Percentiles rank a stretch among this genome's conserved stretches.
phyloP scores from a whole-genome alignment of 2,329 filamentous ascomycete genomes.

The Delphinella strobiligena region DNA sequence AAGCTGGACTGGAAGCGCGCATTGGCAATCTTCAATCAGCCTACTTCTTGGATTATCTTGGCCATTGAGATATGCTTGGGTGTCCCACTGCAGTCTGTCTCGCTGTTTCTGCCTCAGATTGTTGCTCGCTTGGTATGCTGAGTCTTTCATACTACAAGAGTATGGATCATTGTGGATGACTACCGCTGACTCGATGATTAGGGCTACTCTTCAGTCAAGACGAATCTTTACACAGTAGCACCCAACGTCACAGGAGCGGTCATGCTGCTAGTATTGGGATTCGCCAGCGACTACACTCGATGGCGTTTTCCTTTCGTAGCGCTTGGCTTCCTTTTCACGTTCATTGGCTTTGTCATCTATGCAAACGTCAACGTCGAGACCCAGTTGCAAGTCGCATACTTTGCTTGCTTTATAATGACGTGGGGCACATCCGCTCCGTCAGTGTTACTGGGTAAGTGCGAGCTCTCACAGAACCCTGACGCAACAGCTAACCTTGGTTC shows the following conservation, averaged over 20 bases:
- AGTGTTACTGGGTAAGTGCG: conserved; percentile 40
- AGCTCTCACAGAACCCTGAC: neutral
- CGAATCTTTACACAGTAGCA: conserved; percentile 71
- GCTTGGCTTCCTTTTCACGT: conserved; percentile 60
- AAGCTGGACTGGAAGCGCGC: conserved; percentile 41
- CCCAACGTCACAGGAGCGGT: conserved; percentile 64
- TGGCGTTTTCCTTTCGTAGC: conserved; percentile 63
- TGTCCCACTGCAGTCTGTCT: conserved; percentile 45
- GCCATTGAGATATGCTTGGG: conserved; percentile 47
- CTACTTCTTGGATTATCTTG: conserved; percentile 42
- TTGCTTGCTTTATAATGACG: conserved; percentile 70
- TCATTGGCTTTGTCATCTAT: conserved; percentile 69
- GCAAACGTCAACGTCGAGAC: conserved; percentile 52
- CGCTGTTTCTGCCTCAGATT: conserved; percentile 48
- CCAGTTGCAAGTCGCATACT: conserved; percentile 58
- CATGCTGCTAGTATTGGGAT: conserved; percentile 61
- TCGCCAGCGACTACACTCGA: conserved; percentile 54
- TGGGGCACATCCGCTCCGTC: conserved; percentile 65
- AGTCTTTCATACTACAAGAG: neutral
- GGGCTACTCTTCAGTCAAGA: conserved; percentile 46
- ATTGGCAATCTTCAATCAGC: conserved; percentile 41
- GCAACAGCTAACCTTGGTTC: neutral
- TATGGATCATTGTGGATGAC: no score
- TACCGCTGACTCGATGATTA: no score
- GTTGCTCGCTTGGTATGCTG: conserved; percentile 30